Percentiles rank a stretch among this genome's conserved stretches.
These are phyloP conservation scores for Stromatinia cepivora DNA, from an alignment of 2,329 filamentous ascomycete species.

Conservation along the genomic window DNA sequence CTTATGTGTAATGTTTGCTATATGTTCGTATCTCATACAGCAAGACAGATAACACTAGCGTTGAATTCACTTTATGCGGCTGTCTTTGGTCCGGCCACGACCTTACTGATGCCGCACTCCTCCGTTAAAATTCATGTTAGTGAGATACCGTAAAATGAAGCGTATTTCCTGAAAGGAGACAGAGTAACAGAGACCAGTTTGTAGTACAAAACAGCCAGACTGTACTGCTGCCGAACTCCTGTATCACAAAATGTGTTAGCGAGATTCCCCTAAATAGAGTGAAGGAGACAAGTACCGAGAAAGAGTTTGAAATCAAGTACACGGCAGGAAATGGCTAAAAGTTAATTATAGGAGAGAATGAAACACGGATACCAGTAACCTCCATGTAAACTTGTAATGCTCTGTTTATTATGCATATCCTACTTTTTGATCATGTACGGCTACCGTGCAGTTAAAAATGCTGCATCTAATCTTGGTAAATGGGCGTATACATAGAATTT, in stretches of 20 bases:
- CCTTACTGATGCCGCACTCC: neutral
- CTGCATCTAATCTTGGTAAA: neutral
- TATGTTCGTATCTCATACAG: neutral
- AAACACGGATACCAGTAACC: neutral
- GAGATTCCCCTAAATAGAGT: neutral
- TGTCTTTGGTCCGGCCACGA: neutral
- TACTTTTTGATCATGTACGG: neutral
- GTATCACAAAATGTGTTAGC: neutral
- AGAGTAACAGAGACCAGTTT: neutral
- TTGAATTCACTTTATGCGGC: neutral
- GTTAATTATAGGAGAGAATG: neutral
- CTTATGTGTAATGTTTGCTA: neutral
- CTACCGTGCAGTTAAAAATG: neutral
- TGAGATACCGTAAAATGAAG: neutral
- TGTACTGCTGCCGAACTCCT: neutral
- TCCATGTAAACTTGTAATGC: neutral
- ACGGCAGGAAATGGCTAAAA: neutral
- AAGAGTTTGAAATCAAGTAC: accelerated
- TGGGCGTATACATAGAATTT: neutral
- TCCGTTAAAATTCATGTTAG: neutral
- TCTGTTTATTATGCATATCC: neutral
- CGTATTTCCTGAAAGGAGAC: neutral
- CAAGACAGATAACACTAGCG: too few relatives aligned
- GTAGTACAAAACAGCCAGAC: neutral
- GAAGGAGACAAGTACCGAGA: neutral